A percentile compares a stretch with the other conserved stretches of the same genome.
Evolutionary conservation across 2,329 filamentous ascomycete species (phyloP).

Genomic region (Hypoxylon sp.): DNA sequence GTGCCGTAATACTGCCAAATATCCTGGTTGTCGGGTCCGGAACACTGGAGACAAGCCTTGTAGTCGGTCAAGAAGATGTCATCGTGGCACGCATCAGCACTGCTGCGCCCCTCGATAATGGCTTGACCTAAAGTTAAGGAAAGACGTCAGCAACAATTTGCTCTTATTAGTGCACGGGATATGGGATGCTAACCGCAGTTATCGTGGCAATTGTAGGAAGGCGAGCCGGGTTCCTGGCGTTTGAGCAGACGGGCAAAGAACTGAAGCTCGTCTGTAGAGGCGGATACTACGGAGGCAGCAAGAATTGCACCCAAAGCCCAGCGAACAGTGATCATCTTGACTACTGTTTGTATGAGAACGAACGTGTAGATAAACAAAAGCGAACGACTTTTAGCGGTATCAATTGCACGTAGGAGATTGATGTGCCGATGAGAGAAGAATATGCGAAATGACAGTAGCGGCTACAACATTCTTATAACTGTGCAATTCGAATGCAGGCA

Average conservation of each 20-base stretch:
- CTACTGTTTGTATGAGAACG: slow-evolving; percentile 17
- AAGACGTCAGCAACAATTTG: slow-evolving; percentile 3
- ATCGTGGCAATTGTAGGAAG: slow-evolving; percentile 64
- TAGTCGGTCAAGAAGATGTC: slow-evolving; percentile 59
- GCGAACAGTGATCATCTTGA: slow-evolving; percentile 35
- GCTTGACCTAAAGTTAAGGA: slow-evolving; percentile 45
- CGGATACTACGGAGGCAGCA: slow-evolving; percentile 34
- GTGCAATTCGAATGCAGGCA: slow-evolving; percentile 18
- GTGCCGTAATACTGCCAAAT: slow-evolving; percentile 61
- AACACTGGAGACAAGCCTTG: slow-evolving; percentile 61
- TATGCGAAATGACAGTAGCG: slow-evolving; percentile 10
- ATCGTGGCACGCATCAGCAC: slow-evolving; percentile 57
- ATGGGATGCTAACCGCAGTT: slow-evolving; percentile 61
- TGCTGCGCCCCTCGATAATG: slow-evolving; percentile 55
- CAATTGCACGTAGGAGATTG: slow-evolving; percentile 2
- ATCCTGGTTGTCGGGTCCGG: slow-evolving; percentile 56
- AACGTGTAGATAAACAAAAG: slow-evolving; percentile 22
- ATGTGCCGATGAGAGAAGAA: slow-evolving; percentile 14
- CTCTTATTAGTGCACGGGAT: neutral
- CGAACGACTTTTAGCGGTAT: slow-evolving; percentile 20
- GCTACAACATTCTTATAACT: slow-evolving; percentile 36
- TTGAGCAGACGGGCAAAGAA: slow-evolving; percentile 44
- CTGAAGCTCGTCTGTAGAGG: slow-evolving; percentile 44
- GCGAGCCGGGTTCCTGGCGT: slow-evolving; percentile 62
- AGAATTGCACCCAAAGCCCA: slow-evolving; percentile 35